These are phyloP conservation scores for Salicornia ramosissima DNA, from an alignment of 148 eudicot species.

Conservation along the genomic window DNA sequence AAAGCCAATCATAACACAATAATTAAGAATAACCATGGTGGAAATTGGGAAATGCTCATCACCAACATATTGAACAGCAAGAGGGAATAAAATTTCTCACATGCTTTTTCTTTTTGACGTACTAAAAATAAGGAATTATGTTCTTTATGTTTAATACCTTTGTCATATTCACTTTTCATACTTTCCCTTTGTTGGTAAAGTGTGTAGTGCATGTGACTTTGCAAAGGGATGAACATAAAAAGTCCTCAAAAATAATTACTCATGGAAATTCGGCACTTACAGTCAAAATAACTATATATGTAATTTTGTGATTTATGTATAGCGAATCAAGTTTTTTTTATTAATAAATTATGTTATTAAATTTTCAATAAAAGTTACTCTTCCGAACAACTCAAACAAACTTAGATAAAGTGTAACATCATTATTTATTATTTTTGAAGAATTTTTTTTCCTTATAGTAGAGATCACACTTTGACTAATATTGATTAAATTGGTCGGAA, in stretches of 20 bases:
- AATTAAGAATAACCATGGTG: neutral
- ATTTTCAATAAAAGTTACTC: too few relatives aligned
- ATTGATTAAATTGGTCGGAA: too few relatives aligned
- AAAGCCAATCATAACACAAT: neutral
- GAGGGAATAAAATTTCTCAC: constrained; percentile 19
- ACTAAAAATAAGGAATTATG: constrained; percentile 13
- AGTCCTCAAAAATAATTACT: constrained; percentile 9
- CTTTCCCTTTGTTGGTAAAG: constrained; percentile 41
- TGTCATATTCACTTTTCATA: constrained; percentile 36
- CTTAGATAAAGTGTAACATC: too few relatives aligned
- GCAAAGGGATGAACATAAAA: constrained; percentile 23
- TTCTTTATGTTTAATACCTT: constrained; percentile 31
- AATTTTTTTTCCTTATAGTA: too few relatives aligned
- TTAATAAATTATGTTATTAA: too few relatives aligned
- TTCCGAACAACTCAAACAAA: too few relatives aligned
- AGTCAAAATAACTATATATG: too few relatives aligned
- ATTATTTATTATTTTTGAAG: too few relatives aligned
- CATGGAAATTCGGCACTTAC: too few relatives aligned
- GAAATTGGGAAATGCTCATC: neutral
- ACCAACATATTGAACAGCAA: constrained; percentile 3
- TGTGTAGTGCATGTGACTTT: constrained; percentile 58
- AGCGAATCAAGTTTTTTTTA: too few relatives aligned
- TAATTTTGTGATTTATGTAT: too few relatives aligned
- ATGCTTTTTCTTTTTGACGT: constrained; percentile 17
- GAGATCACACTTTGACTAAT: too few relatives aligned